Evolutionary conservation across 345 rosid genomes (phyloP).

Genomic region (Citrus cavaleriei): DNA sequence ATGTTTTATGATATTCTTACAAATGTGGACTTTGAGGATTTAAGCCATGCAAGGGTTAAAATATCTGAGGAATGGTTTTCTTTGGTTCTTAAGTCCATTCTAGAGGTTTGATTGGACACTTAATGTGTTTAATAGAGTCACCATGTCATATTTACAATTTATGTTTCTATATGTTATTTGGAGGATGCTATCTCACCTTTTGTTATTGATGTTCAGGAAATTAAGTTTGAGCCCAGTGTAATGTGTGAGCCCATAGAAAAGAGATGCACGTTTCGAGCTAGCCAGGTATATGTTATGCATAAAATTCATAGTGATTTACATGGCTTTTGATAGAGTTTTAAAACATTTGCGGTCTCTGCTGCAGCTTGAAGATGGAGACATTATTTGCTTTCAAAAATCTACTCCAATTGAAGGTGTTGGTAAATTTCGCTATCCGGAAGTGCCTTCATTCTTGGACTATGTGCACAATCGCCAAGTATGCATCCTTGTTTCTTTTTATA

Average conservation of each 20-base stretch:
- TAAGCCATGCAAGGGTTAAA: neutral
- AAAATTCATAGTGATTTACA: neutral
- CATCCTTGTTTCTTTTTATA: neutral
- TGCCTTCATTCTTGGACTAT: slow-evolving; percentile 70
- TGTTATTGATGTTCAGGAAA: slow-evolving; percentile 46
- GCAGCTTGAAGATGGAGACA: slow-evolving; percentile 82
- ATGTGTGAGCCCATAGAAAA: slow-evolving; percentile 68
- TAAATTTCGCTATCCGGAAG: slow-evolving; percentile 55
- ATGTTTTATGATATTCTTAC: neutral
- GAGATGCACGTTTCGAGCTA: slow-evolving; percentile 42
- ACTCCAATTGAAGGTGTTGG: slow-evolving; percentile 34
- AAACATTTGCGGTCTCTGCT: slow-evolving; percentile 7
- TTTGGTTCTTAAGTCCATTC: neutral
- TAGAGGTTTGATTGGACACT: neutral
- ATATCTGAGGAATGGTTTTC: neutral
- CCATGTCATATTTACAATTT: neutral
- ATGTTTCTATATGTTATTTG: neutral
- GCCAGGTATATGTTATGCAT: slow-evolving; percentile 44
- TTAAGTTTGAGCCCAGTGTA: slow-evolving; percentile 62
- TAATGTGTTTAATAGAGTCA: neutral
- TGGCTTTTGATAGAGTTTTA: neutral
- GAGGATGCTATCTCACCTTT: neutral
- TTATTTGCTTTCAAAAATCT: slow-evolving; percentile 66
- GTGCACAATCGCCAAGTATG: slow-evolving; percentile 68
- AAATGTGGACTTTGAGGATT: neutral